These are phyloP conservation scores for Acacia concinna DNA, from an alignment of 331 rosid species.

Conservation along the genomic window DNA sequence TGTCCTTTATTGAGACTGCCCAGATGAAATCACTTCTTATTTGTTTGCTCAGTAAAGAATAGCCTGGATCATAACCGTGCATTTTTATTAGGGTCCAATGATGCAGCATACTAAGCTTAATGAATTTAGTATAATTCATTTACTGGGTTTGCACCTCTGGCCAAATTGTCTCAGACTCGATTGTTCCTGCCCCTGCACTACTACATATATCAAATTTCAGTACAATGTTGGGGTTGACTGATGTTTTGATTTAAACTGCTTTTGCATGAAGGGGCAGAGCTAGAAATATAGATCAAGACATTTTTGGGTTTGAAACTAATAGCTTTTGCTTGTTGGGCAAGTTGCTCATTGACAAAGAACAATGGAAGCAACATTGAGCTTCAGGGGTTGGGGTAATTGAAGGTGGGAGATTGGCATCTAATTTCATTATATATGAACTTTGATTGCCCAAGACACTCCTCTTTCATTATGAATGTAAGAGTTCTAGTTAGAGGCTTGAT, in stretches of 20 bases:
- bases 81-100: background rate
- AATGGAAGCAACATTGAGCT: background rate
- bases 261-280: background rate
- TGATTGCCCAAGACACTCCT: background rate
- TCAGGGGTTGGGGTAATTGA: background rate
- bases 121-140: background rate
- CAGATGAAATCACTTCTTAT: constrained; percentile 7
- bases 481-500: background rate
- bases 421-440: background rate
- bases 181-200: background rate
- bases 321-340: background rate
- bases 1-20: constrained; percentile 9
- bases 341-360: constrained; percentile 5
- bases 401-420: background rate
- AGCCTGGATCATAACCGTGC: background rate
- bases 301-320: background rate
- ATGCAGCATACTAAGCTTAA: constrained; percentile 6
- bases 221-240: background rate
- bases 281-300: background rate
- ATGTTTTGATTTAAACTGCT: constrained; percentile 12
- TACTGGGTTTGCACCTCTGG: constrained; percentile 15
- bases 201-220: background rate
- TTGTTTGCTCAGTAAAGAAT: background rate
- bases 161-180: background rate
- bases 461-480: constrained; percentile 6